These are phyloP conservation scores for Nicotiana paniculata DNA, from an alignment of 257 asterid species.

Conservation along the genomic window DNA sequence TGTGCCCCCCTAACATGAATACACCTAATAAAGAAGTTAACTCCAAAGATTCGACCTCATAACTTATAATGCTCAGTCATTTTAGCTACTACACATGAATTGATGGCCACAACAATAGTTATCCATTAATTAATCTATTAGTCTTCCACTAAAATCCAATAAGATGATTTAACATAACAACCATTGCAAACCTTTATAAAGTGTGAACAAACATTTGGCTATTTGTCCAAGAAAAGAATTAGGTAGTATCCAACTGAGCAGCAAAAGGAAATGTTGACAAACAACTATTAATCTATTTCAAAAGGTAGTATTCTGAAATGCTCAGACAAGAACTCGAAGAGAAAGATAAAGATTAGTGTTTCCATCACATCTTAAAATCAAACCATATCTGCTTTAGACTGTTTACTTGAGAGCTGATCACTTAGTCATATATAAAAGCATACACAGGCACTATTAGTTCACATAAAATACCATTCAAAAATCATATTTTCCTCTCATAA, in stretches of 20 bases:
- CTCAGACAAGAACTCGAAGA: not conserved
- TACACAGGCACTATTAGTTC: not conserved
- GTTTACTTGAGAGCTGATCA: not conserved
- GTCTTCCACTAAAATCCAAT: too few species aligned
- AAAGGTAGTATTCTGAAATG: not conserved
- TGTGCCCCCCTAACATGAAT: too few species aligned
- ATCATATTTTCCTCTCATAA: not conserved
- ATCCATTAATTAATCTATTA: too few species aligned
- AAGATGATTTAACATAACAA: not conserved
- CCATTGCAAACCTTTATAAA: not conserved
- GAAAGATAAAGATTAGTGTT: not conserved
- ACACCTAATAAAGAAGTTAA: too few species aligned
- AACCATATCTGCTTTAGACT: not conserved
- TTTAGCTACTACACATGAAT: too few species aligned
- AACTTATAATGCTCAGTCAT: too few species aligned
- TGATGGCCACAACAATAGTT: too few species aligned
- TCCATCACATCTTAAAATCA: not conserved
- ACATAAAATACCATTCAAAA: not conserved
- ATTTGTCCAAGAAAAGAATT: not conserved
- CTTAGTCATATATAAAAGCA: not conserved
- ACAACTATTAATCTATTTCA: not conserved
- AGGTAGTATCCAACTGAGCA: not conserved
- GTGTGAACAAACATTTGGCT: not conserved
- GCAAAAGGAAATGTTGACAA: not conserved
- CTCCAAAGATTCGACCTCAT: too few species aligned